Evolutionary conservation across 768 basidiomycete species (phyloP), one percentile per base, ranked within the genome.

Genomic region (Suillus placidus): DNA sequence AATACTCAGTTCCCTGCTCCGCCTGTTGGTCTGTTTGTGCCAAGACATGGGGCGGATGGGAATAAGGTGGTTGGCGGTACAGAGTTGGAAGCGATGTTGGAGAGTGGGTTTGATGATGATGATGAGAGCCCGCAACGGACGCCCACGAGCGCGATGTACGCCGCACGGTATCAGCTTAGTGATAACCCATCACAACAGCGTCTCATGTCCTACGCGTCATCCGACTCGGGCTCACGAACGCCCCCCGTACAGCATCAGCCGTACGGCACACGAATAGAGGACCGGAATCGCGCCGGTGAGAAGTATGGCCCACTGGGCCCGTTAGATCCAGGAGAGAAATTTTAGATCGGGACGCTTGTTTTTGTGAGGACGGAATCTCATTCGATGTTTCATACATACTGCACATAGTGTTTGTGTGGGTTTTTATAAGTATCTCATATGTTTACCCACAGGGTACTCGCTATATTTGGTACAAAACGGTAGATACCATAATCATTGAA

Each of bases 11-110:
- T 89, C 70, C 92, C 94, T 40, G 92, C 93, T 6, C 95, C 96
- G 0, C 95, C 95, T 13, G 82, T 88, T n/a, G 91, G 85, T 2
- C 81, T 95, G 8, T 78, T 84, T 30, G 26, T 38, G 6, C 23
- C 63, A 2, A 34, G 61, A 12, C 8, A 58, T 30, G 38, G 40
- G 10, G 63, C 14, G 13, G 40, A 71, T 70, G 61, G 77, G 34
- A 82, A 80, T 23, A 74, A 80, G 56, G 77, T 83, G 14, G 79
- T 98, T 10, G 92, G 85, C 47, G 85, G 82, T 66, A 84, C 88
- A 7, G 94, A 97, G 73, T 80, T 99, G 66, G 92, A 95, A 74
- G 94, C 94, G 40, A 97, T 98, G 90, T 82, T 99, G 64, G 93
- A 99, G 71, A 81, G 81, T 67, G 96, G 95, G 6, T 97, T 96